Evolutionary conservation across 2,329 filamentous ascomycete species (phyloP), one percentile per base, ranked within the genome.

Genomic region (Trichophyton equinum): DNA sequence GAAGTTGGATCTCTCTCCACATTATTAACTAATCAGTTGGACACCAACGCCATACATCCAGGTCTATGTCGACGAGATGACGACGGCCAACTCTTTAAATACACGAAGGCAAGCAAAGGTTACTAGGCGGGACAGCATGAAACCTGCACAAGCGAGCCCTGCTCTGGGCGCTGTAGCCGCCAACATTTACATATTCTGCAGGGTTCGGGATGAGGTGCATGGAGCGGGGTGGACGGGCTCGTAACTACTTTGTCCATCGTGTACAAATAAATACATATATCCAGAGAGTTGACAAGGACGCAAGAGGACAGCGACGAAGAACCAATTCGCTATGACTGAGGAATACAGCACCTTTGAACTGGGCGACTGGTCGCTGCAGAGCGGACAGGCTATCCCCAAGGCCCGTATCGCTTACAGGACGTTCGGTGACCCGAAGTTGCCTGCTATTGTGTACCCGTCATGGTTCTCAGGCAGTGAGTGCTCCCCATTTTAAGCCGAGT

Each of bases 391-490:
- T 4, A 78, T 91, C 18, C 78, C 80, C 1, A 71, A 82, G 65
- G 88, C 88, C 1, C 81, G 82, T 67, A 83, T 92, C 60, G 86
- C 87, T 15, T 92, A 89, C 77, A 90, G 87, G 72, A 89, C 87
- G 0, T 86, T 87, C 65, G 88, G 88, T 20, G 77, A 85, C 61
- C 70, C 81, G 0, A 79, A 75, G 0, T 77, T 75, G 4, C 87
- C 87, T 6, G 84, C 83, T 1, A 82, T 91, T 62, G 81, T 91
- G 63, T 91, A 91, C 68, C 88, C 88, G 1, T 85, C 84, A 1
- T 91, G 88, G 88, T 91, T 85, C 70, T 85, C 83, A 18, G 85
- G 85, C 62, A 65, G 79, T 82, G n/a, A 47, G 57, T 47, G 5
- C 22, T 33, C 53, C 44, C 25, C 22, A n/a, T 22, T 22, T 13